These are phyloP conservation scores for Fusarium virguliforme DNA, from an alignment of 2,329 filamentous ascomycete genomes.

Conservation along the genomic window DNA sequence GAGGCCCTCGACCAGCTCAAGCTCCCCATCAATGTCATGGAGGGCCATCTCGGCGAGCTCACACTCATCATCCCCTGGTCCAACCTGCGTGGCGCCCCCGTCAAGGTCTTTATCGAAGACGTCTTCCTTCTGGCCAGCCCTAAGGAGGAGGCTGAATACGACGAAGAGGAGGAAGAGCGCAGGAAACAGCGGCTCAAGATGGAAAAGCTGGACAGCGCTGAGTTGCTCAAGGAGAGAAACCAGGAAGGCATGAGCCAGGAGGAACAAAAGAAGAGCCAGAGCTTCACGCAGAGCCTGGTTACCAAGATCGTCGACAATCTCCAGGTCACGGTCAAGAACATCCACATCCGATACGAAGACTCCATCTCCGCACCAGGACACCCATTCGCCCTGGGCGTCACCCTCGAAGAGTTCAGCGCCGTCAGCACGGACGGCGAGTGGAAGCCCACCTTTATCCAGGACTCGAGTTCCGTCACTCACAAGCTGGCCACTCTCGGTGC, in stretches of 20 bases:
- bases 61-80: slow-evolving; percentile 98
- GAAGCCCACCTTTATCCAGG: slow-evolving; percentile 96
- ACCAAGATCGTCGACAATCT: slow-evolving; percentile 99
- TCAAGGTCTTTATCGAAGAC: slow-evolving; percentile 96
- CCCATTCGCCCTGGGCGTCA: slow-evolving; percentile 93
- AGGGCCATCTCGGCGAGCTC: slow-evolving; percentile 93
- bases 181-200: slow-evolving; percentile 95
- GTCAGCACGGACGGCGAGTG: slow-evolving; percentile 96
- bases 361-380: slow-evolving; percentile 95
- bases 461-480: slow-evolving; percentile 85
- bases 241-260: slow-evolving; percentile 95
- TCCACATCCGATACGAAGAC: slow-evolving; percentile 98
- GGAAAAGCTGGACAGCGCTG: slow-evolving; percentile 97
- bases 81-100: slow-evolving; percentile 92
- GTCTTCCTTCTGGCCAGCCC: slow-evolving; percentile 96
- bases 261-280: slow-evolving; percentile 97
- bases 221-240: slow-evolving; percentile 92
- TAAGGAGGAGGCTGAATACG: slow-evolving; percentile 94
- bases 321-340: slow-evolving; percentile 97
- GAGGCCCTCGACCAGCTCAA: slow-evolving; percentile 98
- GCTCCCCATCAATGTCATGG: slow-evolving; percentile 95
- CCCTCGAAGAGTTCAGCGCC: slow-evolving; percentile 95
- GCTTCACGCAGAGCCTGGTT: slow-evolving; percentile 93
- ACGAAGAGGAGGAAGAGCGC: slow-evolving; percentile 91
- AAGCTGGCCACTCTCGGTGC: slow-evolving; percentile 94